Base-by-base conservation (phyloP, 129 eudicot species). In the Ambrosia artemisiifolia region DNA sequence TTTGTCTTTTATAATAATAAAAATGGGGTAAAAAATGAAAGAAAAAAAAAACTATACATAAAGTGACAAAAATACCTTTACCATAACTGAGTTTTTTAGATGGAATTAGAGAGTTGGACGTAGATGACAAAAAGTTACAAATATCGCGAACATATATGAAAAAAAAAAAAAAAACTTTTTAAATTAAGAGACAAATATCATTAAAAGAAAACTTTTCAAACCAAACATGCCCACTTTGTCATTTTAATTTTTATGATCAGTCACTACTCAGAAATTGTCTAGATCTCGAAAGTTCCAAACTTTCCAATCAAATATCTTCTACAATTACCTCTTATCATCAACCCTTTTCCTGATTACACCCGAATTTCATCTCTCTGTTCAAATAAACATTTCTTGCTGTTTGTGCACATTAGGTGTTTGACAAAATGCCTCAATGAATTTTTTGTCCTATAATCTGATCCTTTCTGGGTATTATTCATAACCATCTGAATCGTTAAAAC, bases 401-500 rank as follows among this genome's bases (percentile, higher is more conserved):
- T 47, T 32, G 62, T 20, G 38, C 70, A 46, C 77, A 47, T n/a
- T 11, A 62, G 36, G 6, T 62, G 70, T 73, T 62, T 24, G 38
- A 61, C 3, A 51, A 38, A 30, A 69, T 33, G 69, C 80, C 11
- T 49, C 20, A 62, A 28, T 40, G 67, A 78, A 20, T 16, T 20
- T 19, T 24, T 36, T 12, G 10, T 70, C 44, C 72, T 5, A 10
- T 8, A 6, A 70, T 36, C 13, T 13, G 20, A 63, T 28, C 42
- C 28, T 42, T 63, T 70, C 55, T 70, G 72, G 56, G 77, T 70
- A 61, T 47, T 13, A 10, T 68, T 59, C 69, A 49, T 46, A 69
- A 64, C 64, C 63, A 60, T 56, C 33, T 49, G 54, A 49, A 18
- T 49, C 56, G 5, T 60, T 59, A 24, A 2, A 61, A 61, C 16